These are phyloP conservation scores for Fusarium compactum DNA, from an alignment of 2,329 filamentous ascomycete genomes.

Conservation along the genomic window DNA sequence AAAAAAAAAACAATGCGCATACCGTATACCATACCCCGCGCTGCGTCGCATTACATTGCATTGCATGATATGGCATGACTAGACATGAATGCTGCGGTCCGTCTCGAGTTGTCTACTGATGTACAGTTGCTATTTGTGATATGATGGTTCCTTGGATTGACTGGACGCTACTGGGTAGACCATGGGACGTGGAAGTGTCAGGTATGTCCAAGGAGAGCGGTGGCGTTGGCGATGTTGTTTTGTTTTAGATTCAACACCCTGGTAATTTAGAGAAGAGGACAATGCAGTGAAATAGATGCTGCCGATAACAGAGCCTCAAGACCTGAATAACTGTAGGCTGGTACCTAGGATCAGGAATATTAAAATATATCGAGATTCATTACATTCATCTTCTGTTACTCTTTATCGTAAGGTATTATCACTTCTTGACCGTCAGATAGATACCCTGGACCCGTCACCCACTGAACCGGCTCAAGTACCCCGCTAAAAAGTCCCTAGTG, in stretches of 20 bases:
- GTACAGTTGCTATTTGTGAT: slow-evolving; percentile 12
- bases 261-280: not conserved
- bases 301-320: not conserved
- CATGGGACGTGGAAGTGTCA: slow-evolving; percentile 21
- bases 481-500: slow-evolving; percentile 32
- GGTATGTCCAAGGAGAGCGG: slow-evolving; percentile 24
- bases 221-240: slow-evolving; percentile 35
- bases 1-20: slow-evolving; percentile 12
- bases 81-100: not conserved
- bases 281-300: not conserved
- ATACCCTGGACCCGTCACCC: slow-evolving; percentile 23
- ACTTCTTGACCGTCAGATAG: slow-evolving; percentile 24
- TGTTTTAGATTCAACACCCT: slow-evolving; percentile 34
- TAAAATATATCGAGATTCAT: not conserved
- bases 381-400: not conserved
- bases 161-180: slow-evolving; percentile 3
- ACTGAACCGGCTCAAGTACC: slow-evolving; percentile 14
- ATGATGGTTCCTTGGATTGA: slow-evolving; percentile 5
- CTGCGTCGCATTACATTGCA: slow-evolving; percentile 14
- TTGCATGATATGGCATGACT: slow-evolving; percentile 1
- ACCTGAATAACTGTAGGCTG: not conserved
- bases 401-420: not conserved
- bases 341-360: not conserved
- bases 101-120: slow-evolving; percentile 1
- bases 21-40: slow-evolving; percentile 4